Conservation (phyloP, 2,329 filamentous ascomycete genomes). For the Epichloe glyceriae region DNA sequence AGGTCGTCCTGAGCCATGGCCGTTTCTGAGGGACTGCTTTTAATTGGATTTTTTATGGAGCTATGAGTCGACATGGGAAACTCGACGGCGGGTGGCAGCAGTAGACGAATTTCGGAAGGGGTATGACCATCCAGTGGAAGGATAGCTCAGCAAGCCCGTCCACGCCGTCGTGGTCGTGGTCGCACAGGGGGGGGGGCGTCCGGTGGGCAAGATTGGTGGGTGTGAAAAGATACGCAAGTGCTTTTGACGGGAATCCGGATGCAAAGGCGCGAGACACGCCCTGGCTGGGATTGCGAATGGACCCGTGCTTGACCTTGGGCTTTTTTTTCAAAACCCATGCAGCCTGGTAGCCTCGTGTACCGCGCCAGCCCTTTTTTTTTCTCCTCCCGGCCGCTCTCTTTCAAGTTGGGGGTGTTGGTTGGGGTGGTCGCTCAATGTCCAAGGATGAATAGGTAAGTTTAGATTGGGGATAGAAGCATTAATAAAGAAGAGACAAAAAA, state of each 20-base stretch:
- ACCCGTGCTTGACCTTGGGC: constrained; percentile 2
- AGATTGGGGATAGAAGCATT: not conserved
- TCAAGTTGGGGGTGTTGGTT: not conserved
- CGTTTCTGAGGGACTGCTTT: constrained; percentile 10
- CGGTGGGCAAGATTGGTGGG: not conserved
- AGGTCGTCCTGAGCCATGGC: constrained; percentile 17
- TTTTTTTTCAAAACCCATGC: not conserved
- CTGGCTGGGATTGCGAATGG: constrained; percentile 6
- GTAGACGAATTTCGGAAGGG: constrained; percentile 2
- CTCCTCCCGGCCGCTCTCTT: not conserved
- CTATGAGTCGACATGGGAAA: constrained; percentile 17
- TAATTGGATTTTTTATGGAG: constrained; percentile 26
- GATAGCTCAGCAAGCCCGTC: constrained; percentile 1
- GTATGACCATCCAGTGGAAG: constrained; percentile 1
- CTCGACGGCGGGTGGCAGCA: constrained; percentile 12
- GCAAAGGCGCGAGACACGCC: constrained; percentile 8
- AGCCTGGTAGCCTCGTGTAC: constrained; percentile 4
- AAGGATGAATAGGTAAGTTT: not conserved
- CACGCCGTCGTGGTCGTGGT: constrained; percentile 1
- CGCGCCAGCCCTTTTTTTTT: constrained; percentile 2
- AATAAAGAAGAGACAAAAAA: not conserved
- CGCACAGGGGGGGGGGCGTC: constrained; percentile 7
- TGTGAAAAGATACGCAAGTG: constrained; percentile 1
- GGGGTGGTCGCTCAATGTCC: not conserved
- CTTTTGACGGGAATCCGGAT: constrained; percentile 7